Base-by-base conservation (phyloP, 441 rosid genomes). In the Gossypium aridum region DNA sequence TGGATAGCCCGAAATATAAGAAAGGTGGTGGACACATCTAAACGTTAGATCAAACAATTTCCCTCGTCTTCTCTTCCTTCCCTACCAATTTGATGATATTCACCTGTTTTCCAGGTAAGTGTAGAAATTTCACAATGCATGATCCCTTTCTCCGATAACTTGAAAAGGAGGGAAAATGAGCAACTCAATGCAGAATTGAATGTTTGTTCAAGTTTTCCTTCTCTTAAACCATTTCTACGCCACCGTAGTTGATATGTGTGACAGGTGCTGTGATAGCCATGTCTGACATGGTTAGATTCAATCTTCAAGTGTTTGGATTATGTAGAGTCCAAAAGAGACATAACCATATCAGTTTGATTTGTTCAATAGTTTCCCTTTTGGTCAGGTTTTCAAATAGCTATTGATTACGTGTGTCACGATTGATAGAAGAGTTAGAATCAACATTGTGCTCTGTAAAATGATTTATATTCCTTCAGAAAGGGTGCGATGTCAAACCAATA, bases 61-160 rank as follows among this genome's bases (percentile, higher is more conserved):
- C 12, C 7, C 31, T 23, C 37, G 10, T 49, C 7, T 16, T 49
- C 39, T 47, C 22, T 67, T 14, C 34, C 34, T 22, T 45, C 25
- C 56, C 56, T 22, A 22, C 20, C 14, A 49, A 67, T 67, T 67
- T 67, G 20, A 14, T 14, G 34, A 45, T 67, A 14, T 66, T 45
- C 34, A 66, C n/a, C 56, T n/a, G 25, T 66, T 6, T 65, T 66
- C 71, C 71, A 45, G n/a, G 23, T 66, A 43, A 66, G 55, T 45
- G 34, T 20, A 43, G 28, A 66, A 49, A 25, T 25, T 51, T 13
- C 25, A 25, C 14, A 69, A 25, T 26, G 4, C 8, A n/a, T 26
- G 43, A 26, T 34, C n/a, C 45, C 22, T 69, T 51, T 14, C 8
- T 51, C 4, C 4, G 34, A 54, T 7, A 10, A 55, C 34, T 10